Conservation (phyloP, 2,329 filamentous ascomycete genomes). For the Cylindrodendrum hubeiense region DNA sequence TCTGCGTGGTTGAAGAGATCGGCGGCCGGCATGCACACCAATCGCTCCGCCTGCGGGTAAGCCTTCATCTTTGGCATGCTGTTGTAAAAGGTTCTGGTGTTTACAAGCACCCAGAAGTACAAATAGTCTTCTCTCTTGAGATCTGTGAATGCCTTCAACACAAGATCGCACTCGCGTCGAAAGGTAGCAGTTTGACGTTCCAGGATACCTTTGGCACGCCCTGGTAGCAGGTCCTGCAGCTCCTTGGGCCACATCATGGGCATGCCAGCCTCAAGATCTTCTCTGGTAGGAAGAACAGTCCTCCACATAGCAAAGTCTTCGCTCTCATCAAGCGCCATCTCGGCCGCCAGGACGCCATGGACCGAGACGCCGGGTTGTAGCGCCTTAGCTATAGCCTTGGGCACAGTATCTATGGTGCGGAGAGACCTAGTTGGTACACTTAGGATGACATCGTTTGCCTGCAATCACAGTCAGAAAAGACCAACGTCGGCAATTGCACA, state of each 20-base stretch:
- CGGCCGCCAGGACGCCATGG: conserved; percentile 79
- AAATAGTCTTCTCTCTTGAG: conserved; percentile 57
- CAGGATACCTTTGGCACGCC: conserved; percentile 59
- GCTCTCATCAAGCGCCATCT: conserved; percentile 68
- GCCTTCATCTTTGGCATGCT: conserved; percentile 58
- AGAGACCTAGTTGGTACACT: conserved; percentile 74
- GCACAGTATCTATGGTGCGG: conserved; percentile 72
- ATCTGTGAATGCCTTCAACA: conserved; percentile 46
- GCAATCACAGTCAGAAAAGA: conserved; percentile 9
- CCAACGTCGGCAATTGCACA: too few species aligned
- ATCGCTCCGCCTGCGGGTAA: conserved; percentile 65
- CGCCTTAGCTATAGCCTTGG: conserved; percentile 63
- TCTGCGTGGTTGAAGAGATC: conserved; percentile 76
- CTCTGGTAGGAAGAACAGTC: conserved; percentile 73
- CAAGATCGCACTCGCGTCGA: conserved; percentile 53
- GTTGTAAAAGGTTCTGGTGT: conserved; percentile 74
- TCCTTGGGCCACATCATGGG: conserved; percentile 60
- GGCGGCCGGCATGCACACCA: conserved; percentile 78
- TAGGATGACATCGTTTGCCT: conserved; percentile 69
- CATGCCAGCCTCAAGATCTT: conserved; percentile 65
- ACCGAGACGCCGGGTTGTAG: conserved; percentile 71
- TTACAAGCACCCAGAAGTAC: conserved; percentile 71
- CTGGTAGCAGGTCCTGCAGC: conserved; percentile 62
- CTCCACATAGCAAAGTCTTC: conserved; percentile 69
- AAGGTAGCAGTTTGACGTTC: conserved; percentile 63